Evolutionary conservation across 2,329 filamentous ascomycete species (phyloP), one percentile per base, ranked within the genome.

Genomic region (Colletotrichum sp.): DNA sequence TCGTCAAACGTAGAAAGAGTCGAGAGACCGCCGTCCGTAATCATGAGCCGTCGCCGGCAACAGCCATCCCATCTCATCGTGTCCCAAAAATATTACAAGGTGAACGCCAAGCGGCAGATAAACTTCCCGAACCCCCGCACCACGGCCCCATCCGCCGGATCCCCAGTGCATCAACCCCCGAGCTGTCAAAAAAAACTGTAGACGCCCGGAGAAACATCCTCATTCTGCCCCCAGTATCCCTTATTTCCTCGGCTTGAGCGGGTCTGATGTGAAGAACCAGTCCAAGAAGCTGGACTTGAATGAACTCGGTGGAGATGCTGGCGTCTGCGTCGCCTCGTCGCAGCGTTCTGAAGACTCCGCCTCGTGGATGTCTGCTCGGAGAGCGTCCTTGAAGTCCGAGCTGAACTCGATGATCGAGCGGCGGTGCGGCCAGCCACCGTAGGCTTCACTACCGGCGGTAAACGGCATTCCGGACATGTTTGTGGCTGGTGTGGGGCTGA

Each of bases 301-400:
- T 3, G 44, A 44, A 6, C 49, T 16, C 3, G 34, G 32, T 1
- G 9, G 7, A 18, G 67, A 8, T 4, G 6, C 30, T 5, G 66
- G 15, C 6, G 34, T 8, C 32, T 64, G 12, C 1, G 57, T 10
- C 1, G 44, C 62, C n/a, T 26, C 39, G 3, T 21, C 30, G 5
- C 28, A 26, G 16, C 59, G 34, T 3, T 59, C 21, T 21, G n/a
- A n/a, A 1, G 44, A 49, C 10, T 73, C 39, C 10, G 72, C 57
- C 12, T 77, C 72, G 12, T 77, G 64, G 60, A 72, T 66, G n/a
- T 79, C 36, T 15, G 75, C 70, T 26, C 78, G 71, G 18, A 73
- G 66, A 9, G 69, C 64, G n/a, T 66, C 72, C 59, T 75, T 77
- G n/a, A 66, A 34, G 13, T 75, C 66, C 10, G 75, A 65, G 24